A percentile compares a stretch with the other conserved stretches of the same genome.
Evolutionary conservation across 257 asterid genomes (phyloP).

Genomic region (Solanum chaucha): DNA sequence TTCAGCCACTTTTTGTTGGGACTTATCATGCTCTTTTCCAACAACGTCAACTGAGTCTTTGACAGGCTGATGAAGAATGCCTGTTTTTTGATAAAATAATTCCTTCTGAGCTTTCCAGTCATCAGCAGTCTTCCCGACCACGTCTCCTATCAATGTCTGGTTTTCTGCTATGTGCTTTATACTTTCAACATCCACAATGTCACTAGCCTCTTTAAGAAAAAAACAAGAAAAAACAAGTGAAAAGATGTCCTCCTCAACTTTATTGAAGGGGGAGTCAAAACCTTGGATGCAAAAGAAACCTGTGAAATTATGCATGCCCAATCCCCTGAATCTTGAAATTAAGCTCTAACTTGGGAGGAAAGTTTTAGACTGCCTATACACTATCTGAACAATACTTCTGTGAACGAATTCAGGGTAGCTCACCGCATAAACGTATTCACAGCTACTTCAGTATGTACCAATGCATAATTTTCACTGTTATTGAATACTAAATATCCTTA

Average conservation of each 20-base stretch:
- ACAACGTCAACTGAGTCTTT: neutral
- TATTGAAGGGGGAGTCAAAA: neutral
- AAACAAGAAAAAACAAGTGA: neutral
- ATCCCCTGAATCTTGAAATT: neutral
- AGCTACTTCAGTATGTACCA: neutral
- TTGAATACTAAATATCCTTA: neutral
- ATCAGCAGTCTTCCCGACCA: conserved; percentile 38
- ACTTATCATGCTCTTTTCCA: neutral
- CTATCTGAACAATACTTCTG: neutral
- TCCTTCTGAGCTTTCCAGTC: conserved; percentile 59
- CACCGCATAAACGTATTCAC: neutral
- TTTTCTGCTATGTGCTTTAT: conserved; percentile 62
- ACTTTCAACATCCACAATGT: conserved; percentile 42
- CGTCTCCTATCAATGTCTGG: conserved; percentile 43
- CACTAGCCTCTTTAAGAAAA: conserved; percentile 43
- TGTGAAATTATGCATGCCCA: neutral
- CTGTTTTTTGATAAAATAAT: conserved; percentile 38
- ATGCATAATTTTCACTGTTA: neutral
- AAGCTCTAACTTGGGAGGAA: neutral
- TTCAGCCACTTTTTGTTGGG: neutral
- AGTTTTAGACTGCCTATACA: neutral
- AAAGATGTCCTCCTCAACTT: neutral
- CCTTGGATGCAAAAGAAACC: neutral
- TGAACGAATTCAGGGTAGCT: neutral
- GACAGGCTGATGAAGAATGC: conserved; percentile 7